phyloP scores from a whole-genome alignment of 2,329 filamentous ascomycete species.

The Monosporascus sp. region DNA sequence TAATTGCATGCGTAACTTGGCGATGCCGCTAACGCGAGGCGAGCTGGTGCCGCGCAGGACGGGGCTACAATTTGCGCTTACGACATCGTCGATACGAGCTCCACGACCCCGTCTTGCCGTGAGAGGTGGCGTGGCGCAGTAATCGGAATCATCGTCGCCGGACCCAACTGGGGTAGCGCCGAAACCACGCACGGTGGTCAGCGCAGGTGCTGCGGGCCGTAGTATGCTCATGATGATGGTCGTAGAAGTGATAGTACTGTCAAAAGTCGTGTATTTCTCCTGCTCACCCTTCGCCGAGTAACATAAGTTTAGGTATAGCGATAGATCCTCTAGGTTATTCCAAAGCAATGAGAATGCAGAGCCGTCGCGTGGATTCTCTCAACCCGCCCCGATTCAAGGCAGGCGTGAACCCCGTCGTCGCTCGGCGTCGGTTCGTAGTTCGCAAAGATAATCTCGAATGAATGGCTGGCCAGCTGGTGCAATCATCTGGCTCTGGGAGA shows the following conservation, averaged over 20 bases:
- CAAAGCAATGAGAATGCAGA: not conserved
- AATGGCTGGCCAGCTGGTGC: constrained; percentile 43
- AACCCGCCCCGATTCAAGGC: constrained; percentile 34
- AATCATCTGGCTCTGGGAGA: constrained; percentile 55
- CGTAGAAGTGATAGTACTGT: not conserved
- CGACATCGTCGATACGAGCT: constrained; percentile 46
- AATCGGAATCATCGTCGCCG: constrained; percentile 54
- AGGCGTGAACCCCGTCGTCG: constrained; percentile 48
- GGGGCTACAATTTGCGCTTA: constrained; percentile 60
- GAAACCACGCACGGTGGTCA: constrained; percentile 53
- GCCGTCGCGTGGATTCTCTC: constrained; percentile 4
- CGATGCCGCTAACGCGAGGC: constrained; percentile 65
- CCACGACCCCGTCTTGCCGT: constrained; percentile 33
- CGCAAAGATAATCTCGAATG: constrained; percentile 43
- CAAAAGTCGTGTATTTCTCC: not conserved
- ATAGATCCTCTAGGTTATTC: not conserved
- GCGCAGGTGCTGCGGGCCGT: constrained; percentile 41
- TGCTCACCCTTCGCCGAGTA: not conserved
- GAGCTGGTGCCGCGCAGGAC: constrained; percentile 46
- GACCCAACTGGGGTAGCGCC: constrained; percentile 47
- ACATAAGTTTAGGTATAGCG: constrained; percentile 2
- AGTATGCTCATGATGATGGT: constrained; percentile 31
- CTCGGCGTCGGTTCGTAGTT: constrained; percentile 52
- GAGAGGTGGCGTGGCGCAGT: constrained; percentile 32
- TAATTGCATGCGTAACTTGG: constrained; percentile 74